Percentiles rank a stretch among this genome's conserved stretches.
phyloP scores from a whole-genome alignment of 768 basidiomycete genomes.

The Rhodotorula toruloides region DNA sequence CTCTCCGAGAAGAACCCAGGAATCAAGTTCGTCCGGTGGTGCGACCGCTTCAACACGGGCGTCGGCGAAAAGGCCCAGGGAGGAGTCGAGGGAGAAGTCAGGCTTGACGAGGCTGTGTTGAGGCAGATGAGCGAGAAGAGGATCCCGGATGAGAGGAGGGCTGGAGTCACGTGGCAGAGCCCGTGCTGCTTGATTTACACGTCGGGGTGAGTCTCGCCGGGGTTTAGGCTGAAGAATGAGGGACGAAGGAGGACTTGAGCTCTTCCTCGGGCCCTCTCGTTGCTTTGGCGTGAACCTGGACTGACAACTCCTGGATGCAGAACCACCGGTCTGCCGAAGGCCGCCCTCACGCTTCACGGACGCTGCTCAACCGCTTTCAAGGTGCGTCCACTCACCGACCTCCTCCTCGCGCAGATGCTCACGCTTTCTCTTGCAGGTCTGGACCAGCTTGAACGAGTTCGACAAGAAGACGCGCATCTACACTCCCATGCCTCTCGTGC shows the following conservation, averaged over 20 bases:
- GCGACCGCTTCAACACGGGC: constrained; percentile 9
- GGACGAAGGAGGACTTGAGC: too few species aligned
- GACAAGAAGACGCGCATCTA: constrained; percentile 27
- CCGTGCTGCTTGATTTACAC: constrained; percentile 36
- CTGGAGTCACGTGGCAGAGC: constrained; percentile 21
- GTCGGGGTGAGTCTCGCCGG: constrained; percentile 3
- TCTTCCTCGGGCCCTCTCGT: background rate
- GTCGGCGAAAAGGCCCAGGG: background rate
- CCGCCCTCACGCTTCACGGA: constrained; percentile 13
- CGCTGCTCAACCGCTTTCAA: background rate
- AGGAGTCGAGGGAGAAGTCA: constrained; percentile 8
- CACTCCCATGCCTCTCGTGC: constrained; percentile 36
- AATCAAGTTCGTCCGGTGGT: constrained; percentile 10
- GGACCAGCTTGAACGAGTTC: constrained; percentile 24
- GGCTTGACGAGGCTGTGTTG: background rate
- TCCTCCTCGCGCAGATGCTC: background rate
- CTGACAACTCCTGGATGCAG: background rate
- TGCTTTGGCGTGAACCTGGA: background rate
- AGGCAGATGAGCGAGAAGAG: background rate
- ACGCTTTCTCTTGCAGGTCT: background rate
- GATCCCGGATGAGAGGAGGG: constrained; percentile 20
- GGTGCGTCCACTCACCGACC: background rate
- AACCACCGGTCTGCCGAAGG: constrained; percentile 19
- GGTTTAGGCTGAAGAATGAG: too few species aligned
- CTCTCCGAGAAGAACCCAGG: background rate